These are phyloP conservation scores for Pichia sp. DNA, from an alignment of 1,139 yeast species.

Conservation along the genomic window DNA sequence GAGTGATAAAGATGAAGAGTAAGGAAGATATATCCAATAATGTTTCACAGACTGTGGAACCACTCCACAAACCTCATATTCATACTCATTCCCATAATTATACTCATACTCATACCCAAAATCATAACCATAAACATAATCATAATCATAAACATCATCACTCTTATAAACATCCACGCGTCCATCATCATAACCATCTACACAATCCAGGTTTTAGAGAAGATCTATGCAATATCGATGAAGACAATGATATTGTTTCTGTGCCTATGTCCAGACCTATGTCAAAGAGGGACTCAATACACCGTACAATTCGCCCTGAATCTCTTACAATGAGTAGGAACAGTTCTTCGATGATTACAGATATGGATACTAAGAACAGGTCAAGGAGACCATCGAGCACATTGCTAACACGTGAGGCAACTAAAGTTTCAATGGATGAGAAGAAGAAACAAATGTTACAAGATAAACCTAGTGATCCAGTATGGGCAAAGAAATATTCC, in stretches of 20 bases:
- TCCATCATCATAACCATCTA: too few species aligned
- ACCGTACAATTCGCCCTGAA: neutral
- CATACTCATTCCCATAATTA: too few species aligned
- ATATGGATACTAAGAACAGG: neutral
- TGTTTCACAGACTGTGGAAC: too few species aligned
- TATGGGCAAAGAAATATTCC: neutral
- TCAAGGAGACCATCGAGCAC: neutral
- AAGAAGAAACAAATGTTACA: too few species aligned
- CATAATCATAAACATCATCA: too few species aligned
- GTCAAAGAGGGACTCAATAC: neutral
- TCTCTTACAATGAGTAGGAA: neutral
- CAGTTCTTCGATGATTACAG: neutral
- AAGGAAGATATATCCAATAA: neutral
- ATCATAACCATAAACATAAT: too few species aligned
- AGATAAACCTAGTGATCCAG: too few species aligned
- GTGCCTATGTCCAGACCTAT: neutral
- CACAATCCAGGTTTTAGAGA: too few species aligned
- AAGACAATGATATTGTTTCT: neutral
- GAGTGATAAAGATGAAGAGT: constrained; percentile 37
- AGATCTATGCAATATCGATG: neutral
- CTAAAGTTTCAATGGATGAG: neutral
- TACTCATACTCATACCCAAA: too few species aligned
- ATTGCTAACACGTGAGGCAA: neutral
- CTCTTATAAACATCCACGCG: too few species aligned
- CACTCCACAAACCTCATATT: too few species aligned